A percentile compares a stretch with the other conserved stretches of the same genome.
These are phyloP conservation scores for Cornus suecica DNA, from an alignment of 148 eudicot genomes.

Conservation along the genomic window DNA sequence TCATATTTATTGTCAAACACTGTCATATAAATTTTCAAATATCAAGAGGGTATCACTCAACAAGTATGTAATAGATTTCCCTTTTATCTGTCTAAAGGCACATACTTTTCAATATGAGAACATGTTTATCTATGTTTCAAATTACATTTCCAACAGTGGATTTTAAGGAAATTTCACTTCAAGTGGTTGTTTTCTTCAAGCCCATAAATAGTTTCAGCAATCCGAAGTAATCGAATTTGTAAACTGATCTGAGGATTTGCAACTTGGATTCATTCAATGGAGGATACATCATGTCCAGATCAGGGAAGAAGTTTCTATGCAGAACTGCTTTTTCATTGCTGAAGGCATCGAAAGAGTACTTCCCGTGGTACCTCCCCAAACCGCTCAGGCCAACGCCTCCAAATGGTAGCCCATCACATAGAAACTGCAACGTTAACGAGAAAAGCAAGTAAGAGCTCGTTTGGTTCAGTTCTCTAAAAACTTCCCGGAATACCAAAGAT, in stretches of 20 bases:
- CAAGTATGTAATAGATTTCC: no score
- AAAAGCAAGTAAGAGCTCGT: not conserved
- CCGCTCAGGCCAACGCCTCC: constrained; percentile 98
- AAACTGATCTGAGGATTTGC: constrained; percentile 62
- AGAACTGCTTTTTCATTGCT: constrained; percentile 88
- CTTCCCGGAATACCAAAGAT: no score
- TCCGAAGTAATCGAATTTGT: constrained; percentile 47
- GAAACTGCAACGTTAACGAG: constrained; percentile 38
- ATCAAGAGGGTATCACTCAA: no score
- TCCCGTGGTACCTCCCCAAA: constrained; percentile 92
- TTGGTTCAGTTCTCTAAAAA: not conserved
- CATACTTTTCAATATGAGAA: not conserved
- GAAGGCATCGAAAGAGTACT: constrained; percentile 83
- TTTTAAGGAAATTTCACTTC: not conserved
- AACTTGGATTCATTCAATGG: constrained; percentile 88
- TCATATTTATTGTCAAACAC: no score
- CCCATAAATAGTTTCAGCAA: constrained; percentile 57
- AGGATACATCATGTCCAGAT: constrained; percentile 75
- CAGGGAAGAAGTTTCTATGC: constrained; percentile 56
- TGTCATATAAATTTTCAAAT: no score
- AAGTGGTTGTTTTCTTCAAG: constrained; percentile 23
- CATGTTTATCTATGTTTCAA: not conserved
- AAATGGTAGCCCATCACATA: constrained; percentile 74
- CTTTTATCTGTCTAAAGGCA: not conserved
- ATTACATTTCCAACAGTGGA: not conserved